A percentile compares a stretch with the other conserved stretches of the same genome.
Conservation (phyloP, 208 protist genomes). For the Crithidia sp. region DNA sequence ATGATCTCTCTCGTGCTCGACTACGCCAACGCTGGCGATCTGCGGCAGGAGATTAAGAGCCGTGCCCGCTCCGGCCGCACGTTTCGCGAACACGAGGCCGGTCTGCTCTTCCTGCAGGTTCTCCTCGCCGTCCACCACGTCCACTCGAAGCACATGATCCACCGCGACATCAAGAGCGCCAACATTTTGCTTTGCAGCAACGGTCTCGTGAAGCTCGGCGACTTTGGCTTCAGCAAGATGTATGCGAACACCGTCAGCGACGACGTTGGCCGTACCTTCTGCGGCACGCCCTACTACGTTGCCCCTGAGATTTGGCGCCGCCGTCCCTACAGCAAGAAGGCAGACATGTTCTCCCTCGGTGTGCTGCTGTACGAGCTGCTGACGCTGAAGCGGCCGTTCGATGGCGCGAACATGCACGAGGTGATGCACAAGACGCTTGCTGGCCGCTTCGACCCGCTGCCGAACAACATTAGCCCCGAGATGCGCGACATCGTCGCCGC, state of each 20-base stretch:
- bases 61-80: constrained; percentile 37
- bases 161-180: constrained; percentile 88
- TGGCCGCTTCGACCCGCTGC: constrained; percentile 58
- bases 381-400: constrained; percentile 82
- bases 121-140: constrained; percentile 83
- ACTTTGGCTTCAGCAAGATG: constrained; percentile 87
- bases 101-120: constrained; percentile 77
- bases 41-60: constrained; percentile 77
- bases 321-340: constrained; percentile 93
- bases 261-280: constrained; percentile 73
- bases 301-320: constrained; percentile 92
- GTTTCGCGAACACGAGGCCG: constrained; percentile 76
- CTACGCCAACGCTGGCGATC: constrained; percentile 87
- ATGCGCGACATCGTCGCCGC: constrained; percentile 63
- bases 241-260: constrained; percentile 57
- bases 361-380: constrained; percentile 89
- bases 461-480: constrained; percentile 55
- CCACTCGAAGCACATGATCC: constrained; percentile 83
- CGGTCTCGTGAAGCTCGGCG: constrained; percentile 84
- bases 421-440: constrained; percentile 78
- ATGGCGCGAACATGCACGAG: constrained; percentile 73
- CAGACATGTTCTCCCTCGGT: constrained; percentile 93
- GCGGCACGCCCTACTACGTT: constrained; percentile 92
- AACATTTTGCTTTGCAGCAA: constrained; percentile 86
- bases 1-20: constrained; percentile 84